phyloP scores from a whole-genome alignment of 2,329 filamentous ascomycete genomes.

The Sporothrix humicola region DNA sequence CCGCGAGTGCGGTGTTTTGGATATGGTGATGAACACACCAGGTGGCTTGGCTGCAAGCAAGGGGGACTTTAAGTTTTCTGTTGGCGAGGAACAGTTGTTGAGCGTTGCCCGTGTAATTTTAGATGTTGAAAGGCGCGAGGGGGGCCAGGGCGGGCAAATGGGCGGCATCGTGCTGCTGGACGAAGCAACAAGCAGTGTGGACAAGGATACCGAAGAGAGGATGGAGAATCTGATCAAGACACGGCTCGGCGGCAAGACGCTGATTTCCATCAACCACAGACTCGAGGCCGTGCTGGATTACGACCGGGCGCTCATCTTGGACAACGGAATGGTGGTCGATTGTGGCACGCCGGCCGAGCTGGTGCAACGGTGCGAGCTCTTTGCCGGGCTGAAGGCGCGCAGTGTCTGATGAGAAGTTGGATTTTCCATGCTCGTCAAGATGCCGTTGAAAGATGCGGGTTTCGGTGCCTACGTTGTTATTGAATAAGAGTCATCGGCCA shows the following conservation, averaged over 20 bases:
- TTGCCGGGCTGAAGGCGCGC: not conserved
- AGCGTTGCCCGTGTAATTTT: slow-evolving; percentile 17
- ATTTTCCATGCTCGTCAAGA: too few species aligned
- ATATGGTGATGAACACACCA: slow-evolving; percentile 35
- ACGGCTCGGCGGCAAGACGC: slow-evolving; percentile 55
- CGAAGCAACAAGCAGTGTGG: slow-evolving; percentile 52
- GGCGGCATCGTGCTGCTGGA: slow-evolving; percentile 48
- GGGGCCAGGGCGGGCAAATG: not conserved
- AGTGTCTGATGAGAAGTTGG: not conserved
- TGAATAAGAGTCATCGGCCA: not conserved
- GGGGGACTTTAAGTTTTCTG: slow-evolving; percentile 7
- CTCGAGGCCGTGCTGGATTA: slow-evolving; percentile 59
- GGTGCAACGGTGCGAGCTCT: slow-evolving; percentile 5
- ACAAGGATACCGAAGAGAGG: slow-evolving; percentile 48
- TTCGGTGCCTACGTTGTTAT: too few species aligned
- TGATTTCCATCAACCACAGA: slow-evolving; percentile 56
- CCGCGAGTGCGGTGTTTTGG: slow-evolving; percentile 45
- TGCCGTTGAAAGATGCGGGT: too few species aligned
- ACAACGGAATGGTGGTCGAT: slow-evolving; percentile 44
- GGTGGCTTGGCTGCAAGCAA: not conserved
- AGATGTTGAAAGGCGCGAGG: slow-evolving; percentile 4
- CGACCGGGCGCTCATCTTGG: slow-evolving; percentile 58
- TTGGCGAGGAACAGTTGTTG: slow-evolving; percentile 11
- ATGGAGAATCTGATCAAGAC: slow-evolving; percentile 50
- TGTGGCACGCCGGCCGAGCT: slow-evolving; percentile 21